phyloP scores from a whole-genome alignment of 2,329 filamentous ascomycete species.

The Sarocladium strictum region DNA sequence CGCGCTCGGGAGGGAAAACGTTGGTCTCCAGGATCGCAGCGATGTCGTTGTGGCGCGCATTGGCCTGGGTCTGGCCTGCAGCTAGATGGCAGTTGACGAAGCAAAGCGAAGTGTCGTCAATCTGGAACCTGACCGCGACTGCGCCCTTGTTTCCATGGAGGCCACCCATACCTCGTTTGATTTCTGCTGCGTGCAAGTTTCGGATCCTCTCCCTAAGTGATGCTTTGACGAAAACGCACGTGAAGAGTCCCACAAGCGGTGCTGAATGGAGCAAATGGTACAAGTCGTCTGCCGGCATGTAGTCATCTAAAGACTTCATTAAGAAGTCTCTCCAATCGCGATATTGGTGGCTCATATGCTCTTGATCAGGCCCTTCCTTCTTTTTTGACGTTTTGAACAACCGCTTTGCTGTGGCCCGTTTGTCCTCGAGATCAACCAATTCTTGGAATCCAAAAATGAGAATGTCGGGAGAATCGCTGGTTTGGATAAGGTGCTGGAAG shows the following conservation, averaged over 20 bases:
- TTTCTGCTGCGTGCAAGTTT: conserved; percentile 71
- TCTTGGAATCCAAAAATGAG: conserved; percentile 97
- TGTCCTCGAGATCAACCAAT: conserved; percentile 95
- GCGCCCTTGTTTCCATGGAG: conserved; percentile 96
- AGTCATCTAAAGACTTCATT: conserved; percentile 73
- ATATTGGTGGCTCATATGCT: conserved; percentile 91
- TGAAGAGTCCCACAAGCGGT: conserved; percentile 86
- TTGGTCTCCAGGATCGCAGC: conserved; percentile 79
- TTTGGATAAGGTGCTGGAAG: conserved; percentile 71
- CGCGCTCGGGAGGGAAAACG: conserved; percentile 66
- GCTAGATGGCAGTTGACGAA: conserved; percentile 97
- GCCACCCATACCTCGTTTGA: conserved; percentile 95
- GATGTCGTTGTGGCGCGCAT: conserved; percentile 86
- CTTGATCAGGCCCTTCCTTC: conserved; percentile 70
- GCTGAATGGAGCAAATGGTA: conserved; percentile 86
- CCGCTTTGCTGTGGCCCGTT: conserved; percentile 93
- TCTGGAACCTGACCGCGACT: conserved; percentile 80
- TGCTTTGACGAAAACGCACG: conserved; percentile 88
- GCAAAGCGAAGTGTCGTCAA: conserved; percentile 92
- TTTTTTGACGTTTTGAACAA: conserved; percentile 90
- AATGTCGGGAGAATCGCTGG: conserved; percentile 78
- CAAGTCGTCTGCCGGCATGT: conserved; percentile 67
- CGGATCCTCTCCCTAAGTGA: conserved; percentile 70
- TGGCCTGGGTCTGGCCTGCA: conserved; percentile 85
- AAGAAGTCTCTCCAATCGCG: conserved; percentile 94